Base-by-base conservation (phyloP, 768 basidiomycete genomes). In the Podaxis rugospora region DNA sequence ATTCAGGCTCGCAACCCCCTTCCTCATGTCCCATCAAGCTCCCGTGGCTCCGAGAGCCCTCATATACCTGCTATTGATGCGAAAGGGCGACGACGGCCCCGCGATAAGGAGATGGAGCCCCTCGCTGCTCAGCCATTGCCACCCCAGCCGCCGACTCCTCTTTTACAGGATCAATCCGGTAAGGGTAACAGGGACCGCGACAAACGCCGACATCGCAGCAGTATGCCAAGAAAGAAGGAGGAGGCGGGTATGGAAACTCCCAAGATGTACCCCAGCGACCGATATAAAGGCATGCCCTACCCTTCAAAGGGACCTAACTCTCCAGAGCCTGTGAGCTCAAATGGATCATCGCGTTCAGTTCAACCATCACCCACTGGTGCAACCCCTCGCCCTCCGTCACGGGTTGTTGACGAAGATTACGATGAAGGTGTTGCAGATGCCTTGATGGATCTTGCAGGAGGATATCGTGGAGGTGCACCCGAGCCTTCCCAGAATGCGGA, bases 321-420 rank as follows among this genome's bases (percentile, higher is more conserved):
- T 13, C 89, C 87, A 2, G 90, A 88, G 65, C 80, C 84, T 18
- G 72, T 78, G 59, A 89, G 88, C 69, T 90, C 89, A 83, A 86
- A 86, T 25, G 82, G 83, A 1, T 84, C 85, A 1, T 83, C 83
- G 40, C 76, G 88, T 28, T 90, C 88, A 1, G 76, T 86, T 42
- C 89, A 89, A 65, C 89, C 88, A 1, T 90, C 87, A 32, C 89
- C 90, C 1, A 90, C 83, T 1, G 83, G 80, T 60, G 81, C 78
- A 18, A 80, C 81, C 5, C 81, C 85, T 55, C 74, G 83, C 39
- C 82, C 85, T 16, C 86, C 88, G 5, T 77, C 85, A 10, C 81
- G 95, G 5, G 75, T 83, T 1, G 82, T 95, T 16, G 93, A 97
- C 67, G 95, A 98, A 66, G 91, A 97, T 66, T 97, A 97, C 66